Percentiles rank a stretch among this genome's conserved stretches.
phyloP scores from a whole-genome alignment of 805 yeast genomes.

The Ogataea nitratoaversa region DNA sequence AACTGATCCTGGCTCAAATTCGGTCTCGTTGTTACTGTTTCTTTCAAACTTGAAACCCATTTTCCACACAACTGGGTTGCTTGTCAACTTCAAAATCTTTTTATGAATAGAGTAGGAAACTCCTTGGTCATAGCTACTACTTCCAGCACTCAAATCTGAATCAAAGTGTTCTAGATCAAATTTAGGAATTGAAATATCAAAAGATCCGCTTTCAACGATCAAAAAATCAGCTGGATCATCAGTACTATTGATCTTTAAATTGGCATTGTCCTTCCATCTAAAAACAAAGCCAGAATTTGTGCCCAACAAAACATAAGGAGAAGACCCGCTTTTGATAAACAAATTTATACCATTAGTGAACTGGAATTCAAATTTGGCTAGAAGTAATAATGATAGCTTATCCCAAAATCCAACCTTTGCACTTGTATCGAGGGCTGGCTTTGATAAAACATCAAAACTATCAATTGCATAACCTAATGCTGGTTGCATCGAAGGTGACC shows the following conservation, averaged over 20 bases:
- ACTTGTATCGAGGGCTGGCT: constrained; percentile 66
- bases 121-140: constrained; percentile 18
- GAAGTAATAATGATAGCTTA: constrained; percentile 51
- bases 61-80: constrained; percentile 67
- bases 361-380: constrained; percentile 47
- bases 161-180: constrained; percentile 35
- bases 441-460: constrained; percentile 62
- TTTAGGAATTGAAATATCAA: constrained; percentile 53
- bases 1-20: constrained; percentile 30
- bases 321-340: constrained; percentile 56
- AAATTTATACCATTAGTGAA: constrained; percentile 51
- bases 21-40: constrained; percentile 36
- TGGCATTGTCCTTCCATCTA: constrained; percentile 56
- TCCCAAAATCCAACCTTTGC: constrained; percentile 70
- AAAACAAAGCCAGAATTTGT: constrained; percentile 60
- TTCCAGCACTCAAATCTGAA: constrained; percentile 4
- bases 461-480: constrained; percentile 58
- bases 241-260: constrained; percentile 46
- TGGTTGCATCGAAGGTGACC: constrained; percentile 63
- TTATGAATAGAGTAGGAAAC: constrained; percentile 40
- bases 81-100: constrained; percentile 56
- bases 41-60: constrained; percentile 72
- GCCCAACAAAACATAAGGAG: constrained; percentile 57
- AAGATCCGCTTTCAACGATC: constrained; percentile 50
- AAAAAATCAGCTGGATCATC: constrained; percentile 47